Percentiles rank a stretch among this genome's conserved stretches.
Evolutionary conservation across 2,329 filamentous ascomycete genomes (phyloP).

Genomic region (Diaporthe sp.): DNA sequence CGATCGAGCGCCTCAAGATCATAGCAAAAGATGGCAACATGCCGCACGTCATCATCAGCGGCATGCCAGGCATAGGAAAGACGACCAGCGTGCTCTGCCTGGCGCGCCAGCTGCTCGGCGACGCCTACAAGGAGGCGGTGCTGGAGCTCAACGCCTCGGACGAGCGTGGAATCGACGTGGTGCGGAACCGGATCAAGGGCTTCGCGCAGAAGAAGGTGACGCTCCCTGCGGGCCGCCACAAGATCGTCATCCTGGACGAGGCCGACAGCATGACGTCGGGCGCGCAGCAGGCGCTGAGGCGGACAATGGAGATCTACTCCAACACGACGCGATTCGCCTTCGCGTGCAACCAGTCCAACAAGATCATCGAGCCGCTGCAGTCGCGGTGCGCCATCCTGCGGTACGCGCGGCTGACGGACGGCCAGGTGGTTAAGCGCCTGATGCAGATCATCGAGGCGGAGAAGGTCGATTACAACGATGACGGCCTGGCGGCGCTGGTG

Average conservation of each 20-base stretch:
- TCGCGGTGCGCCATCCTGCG: conserved; percentile 96
- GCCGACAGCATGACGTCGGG: conserved; percentile 98
- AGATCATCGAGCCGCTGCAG: conserved; percentile 99
- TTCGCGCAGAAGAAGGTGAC: conserved; percentile 99
- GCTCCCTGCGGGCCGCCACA: conserved; percentile 89
- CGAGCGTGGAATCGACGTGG: conserved; percentile 96
- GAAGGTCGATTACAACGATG: conserved; percentile 90
- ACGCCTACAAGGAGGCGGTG: conserved; percentile 97
- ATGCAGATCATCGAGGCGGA: conserved; percentile 95
- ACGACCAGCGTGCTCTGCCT: conserved; percentile 96
- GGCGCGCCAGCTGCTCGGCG: conserved; percentile 89
- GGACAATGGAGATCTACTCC: conserved; percentile 99
- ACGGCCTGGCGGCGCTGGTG: conserved; percentile 94
- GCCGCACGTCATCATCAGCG: conserved; percentile 99
- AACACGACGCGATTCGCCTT: conserved; percentile 97
- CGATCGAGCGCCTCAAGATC: conserved; percentile 96
- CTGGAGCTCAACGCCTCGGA: conserved; percentile 97
- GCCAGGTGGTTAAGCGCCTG: conserved; percentile 90
- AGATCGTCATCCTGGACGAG: conserved; percentile 97
- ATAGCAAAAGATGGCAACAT: conserved; percentile 99
- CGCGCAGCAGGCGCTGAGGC: conserved; percentile 92
- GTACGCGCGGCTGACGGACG: conserved; percentile 92
- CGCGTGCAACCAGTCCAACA: conserved; percentile 98
- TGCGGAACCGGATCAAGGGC: conserved; percentile 96
- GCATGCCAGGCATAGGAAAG: conserved; percentile 99